These are phyloP conservation scores for Monascus ruber DNA, from an alignment of 2,329 filamentous ascomycete species.

Conservation along the genomic window DNA sequence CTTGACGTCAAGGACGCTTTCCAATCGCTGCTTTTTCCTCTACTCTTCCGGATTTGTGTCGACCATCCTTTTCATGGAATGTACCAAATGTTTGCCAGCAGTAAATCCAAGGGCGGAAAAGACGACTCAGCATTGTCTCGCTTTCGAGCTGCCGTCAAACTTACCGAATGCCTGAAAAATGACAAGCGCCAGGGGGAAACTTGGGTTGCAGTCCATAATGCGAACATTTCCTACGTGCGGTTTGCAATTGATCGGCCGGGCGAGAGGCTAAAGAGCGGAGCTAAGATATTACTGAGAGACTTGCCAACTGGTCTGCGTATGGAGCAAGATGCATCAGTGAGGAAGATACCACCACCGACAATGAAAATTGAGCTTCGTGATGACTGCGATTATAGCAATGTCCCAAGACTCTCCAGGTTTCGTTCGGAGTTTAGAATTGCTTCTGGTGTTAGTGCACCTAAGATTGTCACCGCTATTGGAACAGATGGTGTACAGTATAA, in stretches of 20 bases:
- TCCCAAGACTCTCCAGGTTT: conserved; percentile 65
- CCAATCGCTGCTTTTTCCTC: conserved; percentile 58
- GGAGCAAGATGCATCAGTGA: conserved; percentile 49
- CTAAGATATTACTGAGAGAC: conserved; percentile 53
- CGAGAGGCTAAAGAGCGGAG: conserved; percentile 54
- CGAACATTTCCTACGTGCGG: conserved; percentile 53
- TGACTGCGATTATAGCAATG: conserved; percentile 60
- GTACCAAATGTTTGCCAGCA: conserved; percentile 87
- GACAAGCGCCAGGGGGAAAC: conserved; percentile 42
- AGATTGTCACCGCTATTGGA: conserved; percentile 74
- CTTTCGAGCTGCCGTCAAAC: conserved; percentile 57
- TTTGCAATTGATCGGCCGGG: conserved; percentile 39
- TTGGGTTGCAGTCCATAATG: conserved; percentile 63
- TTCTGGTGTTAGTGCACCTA: conserved; percentile 81
- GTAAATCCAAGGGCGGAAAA: conserved; percentile 53
- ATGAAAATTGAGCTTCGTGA: conserved; percentile 68
- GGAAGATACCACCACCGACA: conserved; percentile 75
- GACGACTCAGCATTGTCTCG: conserved; percentile 67
- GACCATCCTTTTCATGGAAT: conserved; percentile 96
- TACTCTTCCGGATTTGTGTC: conserved; percentile 73
- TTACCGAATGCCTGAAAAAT: conserved; percentile 51
- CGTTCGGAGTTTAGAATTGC: conserved; percentile 72
- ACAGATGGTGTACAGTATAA: conserved; percentile 72
- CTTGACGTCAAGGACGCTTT: conserved; percentile 60
- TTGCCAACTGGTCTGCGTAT: conserved; percentile 53